Evolutionary conservation across 495 filamentous ascomycete species (phyloP).

Genomic region (Beverwykella pulmonaria): DNA sequence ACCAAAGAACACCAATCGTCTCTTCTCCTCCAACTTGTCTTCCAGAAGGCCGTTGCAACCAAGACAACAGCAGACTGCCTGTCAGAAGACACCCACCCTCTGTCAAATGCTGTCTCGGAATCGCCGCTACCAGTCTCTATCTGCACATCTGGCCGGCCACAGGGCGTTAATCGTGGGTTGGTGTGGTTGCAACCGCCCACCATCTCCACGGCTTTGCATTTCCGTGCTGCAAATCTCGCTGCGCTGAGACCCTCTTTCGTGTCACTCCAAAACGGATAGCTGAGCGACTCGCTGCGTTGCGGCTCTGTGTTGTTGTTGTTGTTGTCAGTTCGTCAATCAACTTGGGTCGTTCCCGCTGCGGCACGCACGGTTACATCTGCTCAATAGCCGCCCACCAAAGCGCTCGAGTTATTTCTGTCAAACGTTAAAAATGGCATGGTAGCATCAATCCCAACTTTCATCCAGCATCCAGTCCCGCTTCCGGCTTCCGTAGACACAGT

Average conservation of each 20-base stretch:
- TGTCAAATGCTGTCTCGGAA: constrained; percentile 22
- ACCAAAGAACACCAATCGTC: constrained; percentile 1
- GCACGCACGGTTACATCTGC: constrained; percentile 17
- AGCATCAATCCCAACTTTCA: not conserved
- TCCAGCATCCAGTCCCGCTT: not conserved
- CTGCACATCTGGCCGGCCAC: not conserved
- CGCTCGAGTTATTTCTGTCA: constrained; percentile 16
- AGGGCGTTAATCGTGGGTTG: not conserved
- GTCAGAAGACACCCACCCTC: constrained; percentile 10
- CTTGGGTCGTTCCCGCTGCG: constrained; percentile 10
- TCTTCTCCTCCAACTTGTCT: not conserved
- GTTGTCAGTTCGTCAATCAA: constrained; percentile 7
- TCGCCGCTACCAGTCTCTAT: constrained; percentile 12
- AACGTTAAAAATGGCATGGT: not conserved
- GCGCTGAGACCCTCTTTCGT: not conserved
- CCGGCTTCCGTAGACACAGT: not conserved
- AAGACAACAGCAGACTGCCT: not conserved
- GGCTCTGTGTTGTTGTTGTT: constrained; percentile 35
- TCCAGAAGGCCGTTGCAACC: constrained; percentile 2
- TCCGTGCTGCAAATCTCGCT: constrained; percentile 6
- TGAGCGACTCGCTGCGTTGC: constrained; percentile 30
- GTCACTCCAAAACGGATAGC: not conserved
- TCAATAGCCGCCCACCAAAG: constrained; percentile 30
- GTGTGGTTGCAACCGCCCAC: not conserved
- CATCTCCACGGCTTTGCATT: constrained; percentile 6